phyloP scores from a whole-genome alignment of 768 basidiomycete species.

The Hygrocybe punicea region DNA sequence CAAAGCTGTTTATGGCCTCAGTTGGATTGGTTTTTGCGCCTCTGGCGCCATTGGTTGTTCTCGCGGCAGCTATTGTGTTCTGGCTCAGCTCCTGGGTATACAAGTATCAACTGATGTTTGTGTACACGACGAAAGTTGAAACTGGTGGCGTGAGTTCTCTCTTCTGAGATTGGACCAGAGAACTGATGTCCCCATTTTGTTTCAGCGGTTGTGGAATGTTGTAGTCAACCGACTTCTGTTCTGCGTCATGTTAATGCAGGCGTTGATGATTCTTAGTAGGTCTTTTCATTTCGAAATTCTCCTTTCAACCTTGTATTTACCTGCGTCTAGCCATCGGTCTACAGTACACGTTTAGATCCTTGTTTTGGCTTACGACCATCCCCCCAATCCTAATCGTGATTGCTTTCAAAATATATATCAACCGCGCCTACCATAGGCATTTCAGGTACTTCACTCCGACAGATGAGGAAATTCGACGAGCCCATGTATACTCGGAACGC shows the following conservation, averaged over 20 bases:
- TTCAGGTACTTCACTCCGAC: slow-evolving; percentile 87
- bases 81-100: slow-evolving; percentile 86
- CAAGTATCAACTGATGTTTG: slow-evolving; percentile 97
- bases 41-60: slow-evolving; percentile 82
- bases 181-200: slow-evolving; percentile 1
- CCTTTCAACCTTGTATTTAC: slow-evolving; percentile 12
- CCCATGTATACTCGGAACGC: slow-evolving; percentile 75
- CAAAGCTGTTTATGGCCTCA: slow-evolving; percentile 82
- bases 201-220: slow-evolving; percentile 89
- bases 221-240: slow-evolving; percentile 82
- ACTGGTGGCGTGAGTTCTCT: slow-evolving; percentile 76
- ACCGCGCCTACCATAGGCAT: slow-evolving; percentile 56
- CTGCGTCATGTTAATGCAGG: slow-evolving; percentile 82
- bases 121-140: slow-evolving; percentile 84
- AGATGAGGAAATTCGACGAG: slow-evolving; percentile 66
- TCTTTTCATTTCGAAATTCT: neutral
- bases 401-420: slow-evolving; percentile 82
- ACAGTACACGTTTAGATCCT: slow-evolving; percentile 68
- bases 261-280: slow-evolving; percentile 82
- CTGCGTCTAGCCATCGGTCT: slow-evolving; percentile 70
- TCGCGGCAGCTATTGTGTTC: slow-evolving; percentile 80
- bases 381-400: slow-evolving; percentile 80
- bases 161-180: slow-evolving; percentile 2
- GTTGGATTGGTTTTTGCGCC: slow-evolving; percentile 94
- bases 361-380: slow-evolving; percentile 77